Percentiles rank a stretch among this genome's conserved stretches.
Evolutionary conservation across 169 alveolate species (phyloP).

Genomic region (Plasmodium gaboni): DNA sequence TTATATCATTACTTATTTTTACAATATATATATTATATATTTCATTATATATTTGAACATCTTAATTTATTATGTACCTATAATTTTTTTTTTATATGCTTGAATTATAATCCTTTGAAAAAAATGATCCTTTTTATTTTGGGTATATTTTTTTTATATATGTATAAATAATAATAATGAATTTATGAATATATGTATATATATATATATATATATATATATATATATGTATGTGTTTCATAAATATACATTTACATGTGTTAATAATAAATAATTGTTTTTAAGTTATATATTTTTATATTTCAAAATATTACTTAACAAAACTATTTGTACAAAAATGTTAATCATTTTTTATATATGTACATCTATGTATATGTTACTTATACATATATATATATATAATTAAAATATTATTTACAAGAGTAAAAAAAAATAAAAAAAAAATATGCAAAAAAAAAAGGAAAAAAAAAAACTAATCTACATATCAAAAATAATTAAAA

Average conservation of each 20-base stretch:
- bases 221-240: not conserved
- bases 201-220: slow-evolving; percentile 6
- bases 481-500: no score
- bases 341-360: not conserved
- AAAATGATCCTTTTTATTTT: slow-evolving; percentile 10
- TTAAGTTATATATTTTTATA: slow-evolving; percentile 11
- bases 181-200: no score
- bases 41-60: no score
- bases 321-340: slow-evolving; percentile 15
- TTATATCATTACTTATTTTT: no score
- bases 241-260: slow-evolving; percentile 10
- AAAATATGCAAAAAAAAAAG: no score
- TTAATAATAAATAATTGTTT: slow-evolving; percentile 9
- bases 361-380: slow-evolving; percentile 4
- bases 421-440: no score
- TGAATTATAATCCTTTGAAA: no score
- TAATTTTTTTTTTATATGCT: no score
- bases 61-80: no score
- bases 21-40: no score
- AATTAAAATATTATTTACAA: not conserved
- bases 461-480: no score
- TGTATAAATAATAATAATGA: no score
- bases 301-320: slow-evolving; percentile 8
- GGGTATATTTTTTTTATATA: not conserved
- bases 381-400: slow-evolving; percentile 10